phyloP scores from a whole-genome alignment of 1,284 basidiomycete species.

The Mycosarcoma mackinlayi region DNA sequence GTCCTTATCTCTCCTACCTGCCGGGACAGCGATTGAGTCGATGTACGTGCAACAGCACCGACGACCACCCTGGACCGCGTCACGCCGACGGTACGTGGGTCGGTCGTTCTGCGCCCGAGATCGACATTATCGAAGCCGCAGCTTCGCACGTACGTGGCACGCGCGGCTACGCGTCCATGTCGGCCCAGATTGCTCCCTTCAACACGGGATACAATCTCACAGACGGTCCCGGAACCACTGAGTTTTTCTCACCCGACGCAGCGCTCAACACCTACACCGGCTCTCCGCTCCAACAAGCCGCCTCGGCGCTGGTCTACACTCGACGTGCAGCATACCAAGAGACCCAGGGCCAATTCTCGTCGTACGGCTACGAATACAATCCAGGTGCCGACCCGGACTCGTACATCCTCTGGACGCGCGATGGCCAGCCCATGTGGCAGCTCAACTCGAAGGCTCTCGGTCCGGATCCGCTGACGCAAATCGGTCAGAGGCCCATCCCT shows the following conservation, averaged over 20 bases:
- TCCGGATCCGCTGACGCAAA: slow-evolving; percentile 76
- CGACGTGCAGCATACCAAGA: slow-evolving; percentile 52
- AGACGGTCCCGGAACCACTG: slow-evolving; percentile 55
- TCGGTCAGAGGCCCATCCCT: slow-evolving; percentile 79
- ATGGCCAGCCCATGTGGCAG: slow-evolving; percentile 62
- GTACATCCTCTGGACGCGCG: slow-evolving; percentile 56
- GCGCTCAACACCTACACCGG: slow-evolving; percentile 61
- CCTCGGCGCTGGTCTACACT: slow-evolving; percentile 61
- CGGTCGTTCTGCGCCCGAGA: slow-evolving; percentile 81
- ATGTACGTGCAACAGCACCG: slow-evolving; percentile 58
- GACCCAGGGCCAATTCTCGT: slow-evolving; percentile 34
- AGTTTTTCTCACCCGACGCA: slow-evolving; percentile 36
- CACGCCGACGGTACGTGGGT: slow-evolving; percentile 56
- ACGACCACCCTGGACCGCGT: slow-evolving; percentile 64
- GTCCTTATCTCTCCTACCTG: slow-evolving; percentile 54
- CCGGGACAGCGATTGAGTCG: slow-evolving; percentile 62
- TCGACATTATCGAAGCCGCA: slow-evolving; percentile 80
- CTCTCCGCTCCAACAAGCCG: slow-evolving; percentile 63
- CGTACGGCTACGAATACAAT: slow-evolving; percentile 75
- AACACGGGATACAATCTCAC: slow-evolving; percentile 68
- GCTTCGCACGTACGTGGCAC: slow-evolving; percentile 55
- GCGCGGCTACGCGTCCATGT: slow-evolving; percentile 59
- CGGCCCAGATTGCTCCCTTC: slow-evolving; percentile 62
- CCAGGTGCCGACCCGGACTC: slow-evolving; percentile 36
- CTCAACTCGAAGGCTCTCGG: slow-evolving; percentile 78